Conservation (phyloP, 2,329 filamentous ascomycete species). For the Claviceps spartinae region DNA sequence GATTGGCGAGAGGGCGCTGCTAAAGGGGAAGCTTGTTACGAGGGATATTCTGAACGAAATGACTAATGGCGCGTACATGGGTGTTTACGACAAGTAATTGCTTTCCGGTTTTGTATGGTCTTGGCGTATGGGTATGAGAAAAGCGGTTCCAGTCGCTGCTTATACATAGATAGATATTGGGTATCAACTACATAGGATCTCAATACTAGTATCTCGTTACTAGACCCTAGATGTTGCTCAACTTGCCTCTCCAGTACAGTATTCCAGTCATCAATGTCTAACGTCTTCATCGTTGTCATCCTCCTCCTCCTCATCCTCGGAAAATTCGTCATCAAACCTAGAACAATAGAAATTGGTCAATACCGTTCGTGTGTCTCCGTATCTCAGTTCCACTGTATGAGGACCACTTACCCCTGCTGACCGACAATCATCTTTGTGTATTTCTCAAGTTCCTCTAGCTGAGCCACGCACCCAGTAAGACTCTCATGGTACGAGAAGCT, state of each 20-base stretch:
- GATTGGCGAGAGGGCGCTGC: slow-evolving; percentile 45
- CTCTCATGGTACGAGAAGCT: slow-evolving; percentile 40
- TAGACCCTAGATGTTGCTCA: not conserved
- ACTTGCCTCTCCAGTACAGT: not conserved
- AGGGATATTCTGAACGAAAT: slow-evolving; percentile 68
- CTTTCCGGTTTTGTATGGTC: not conserved
- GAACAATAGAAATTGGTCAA: not conserved
- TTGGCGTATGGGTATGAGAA: not conserved
- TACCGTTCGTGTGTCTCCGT: not conserved
- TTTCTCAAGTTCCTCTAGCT: slow-evolving; percentile 39
- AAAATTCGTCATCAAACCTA: slow-evolving; percentile 23
- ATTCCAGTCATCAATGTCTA: not conserved
- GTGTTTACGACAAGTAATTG: not conserved
- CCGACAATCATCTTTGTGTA: slow-evolving; percentile 46
- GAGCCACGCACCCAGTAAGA: slow-evolving; percentile 38
- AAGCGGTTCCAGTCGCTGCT: no score
- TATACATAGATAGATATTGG: slow-evolving; percentile 2
- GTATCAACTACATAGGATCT: slow-evolving; percentile 5
- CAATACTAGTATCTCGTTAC: not conserved
- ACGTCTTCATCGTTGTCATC: slow-evolving; percentile 2
- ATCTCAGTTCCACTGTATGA: slow-evolving; percentile 1
- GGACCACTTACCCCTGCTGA: slow-evolving; percentile 29
- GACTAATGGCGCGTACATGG: slow-evolving; percentile 28
- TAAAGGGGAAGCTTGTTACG: slow-evolving; percentile 55
- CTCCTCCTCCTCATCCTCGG: slow-evolving; percentile 12